phyloP scores from a whole-genome alignment of 163 green algal genomes.

The Trebouxiophyceae sp. region DNA sequence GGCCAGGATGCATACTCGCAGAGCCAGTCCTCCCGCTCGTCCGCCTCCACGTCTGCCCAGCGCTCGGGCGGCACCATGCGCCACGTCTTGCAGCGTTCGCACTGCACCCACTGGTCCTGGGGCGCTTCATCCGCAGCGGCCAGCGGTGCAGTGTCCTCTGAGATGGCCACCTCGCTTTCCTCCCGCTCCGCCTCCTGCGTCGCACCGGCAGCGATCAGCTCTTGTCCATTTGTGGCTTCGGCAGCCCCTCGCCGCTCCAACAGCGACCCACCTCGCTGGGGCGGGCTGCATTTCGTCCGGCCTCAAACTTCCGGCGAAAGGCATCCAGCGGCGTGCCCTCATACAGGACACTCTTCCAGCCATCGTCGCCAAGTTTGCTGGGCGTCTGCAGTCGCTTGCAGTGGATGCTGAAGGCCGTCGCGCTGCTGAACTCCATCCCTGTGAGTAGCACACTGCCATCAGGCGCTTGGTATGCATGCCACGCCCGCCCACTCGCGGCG shows the following conservation, averaged over 20 bases:
- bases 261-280: too few species aligned
- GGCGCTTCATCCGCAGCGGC: background rate
- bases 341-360: slow-evolving; percentile 60
- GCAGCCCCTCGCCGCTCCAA: slow-evolving; percentile 2
- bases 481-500: too few species aligned
- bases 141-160: too few species aligned
- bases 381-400: slow-evolving; percentile 54
- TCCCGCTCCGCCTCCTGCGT: too few species aligned
- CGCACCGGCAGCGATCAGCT: too few species aligned
- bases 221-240: too few species aligned
- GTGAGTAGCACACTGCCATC: too few species aligned
- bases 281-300: too few species aligned
- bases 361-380: slow-evolving; percentile 60
- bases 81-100: slow-evolving; percentile 50
- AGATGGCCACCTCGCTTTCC: too few species aligned
- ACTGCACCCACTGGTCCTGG: slow-evolving; percentile 49
- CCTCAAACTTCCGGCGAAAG: slow-evolving; percentile 26
- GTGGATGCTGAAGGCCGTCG: slow-evolving; percentile 55
- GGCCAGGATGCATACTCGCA: slow-evolving; percentile 12
- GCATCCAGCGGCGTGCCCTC: slow-evolving; percentile 32
- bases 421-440: slow-evolving; percentile 35
- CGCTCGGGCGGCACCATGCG: slow-evolving; percentile 43
- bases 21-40: slow-evolving; percentile 3
- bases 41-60: slow-evolving; percentile 32
- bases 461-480: background rate